Evolutionary conservation across 257 asterid genomes (phyloP).

Genomic region (Mitragyna speciosa): DNA sequence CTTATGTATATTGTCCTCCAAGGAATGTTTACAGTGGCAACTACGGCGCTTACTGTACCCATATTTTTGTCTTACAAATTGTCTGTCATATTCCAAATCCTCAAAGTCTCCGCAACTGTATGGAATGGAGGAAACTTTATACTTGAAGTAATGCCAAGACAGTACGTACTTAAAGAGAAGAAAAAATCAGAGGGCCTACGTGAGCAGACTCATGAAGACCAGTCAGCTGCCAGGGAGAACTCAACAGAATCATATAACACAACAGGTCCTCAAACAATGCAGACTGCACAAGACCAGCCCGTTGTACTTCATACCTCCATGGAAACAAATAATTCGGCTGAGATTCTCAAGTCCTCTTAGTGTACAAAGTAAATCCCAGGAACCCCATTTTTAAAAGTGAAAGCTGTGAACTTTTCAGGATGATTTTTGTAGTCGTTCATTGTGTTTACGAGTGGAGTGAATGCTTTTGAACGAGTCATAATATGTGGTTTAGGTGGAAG

Average conservation of each 20-base stretch:
- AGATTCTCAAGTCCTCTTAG: conserved; percentile 28
- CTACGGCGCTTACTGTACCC: conserved; percentile 83
- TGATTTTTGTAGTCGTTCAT: neutral
- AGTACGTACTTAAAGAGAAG: conserved; percentile 75
- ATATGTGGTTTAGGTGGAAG: conserved; percentile 6
- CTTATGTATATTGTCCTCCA: conserved; percentile 88
- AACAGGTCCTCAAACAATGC: conserved; percentile 44
- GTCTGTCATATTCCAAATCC: conserved; percentile 69
- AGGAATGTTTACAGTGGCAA: conserved; percentile 83
- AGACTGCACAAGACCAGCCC: neutral
- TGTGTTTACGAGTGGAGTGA: conserved; percentile 5
- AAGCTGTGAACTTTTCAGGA: neutral
- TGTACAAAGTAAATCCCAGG: conserved; percentile 5
- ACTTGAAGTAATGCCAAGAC: conserved; percentile 96
- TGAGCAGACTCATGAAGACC: conserved; percentile 23
- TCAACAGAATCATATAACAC: conserved; percentile 14
- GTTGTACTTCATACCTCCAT: conserved; percentile 13
- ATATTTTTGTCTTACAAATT: conserved; percentile 79
- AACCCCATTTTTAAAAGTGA: neutral
- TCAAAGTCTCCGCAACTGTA: conserved; percentile 79
- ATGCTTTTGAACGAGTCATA: neutral
- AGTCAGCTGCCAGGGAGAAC: conserved; percentile 1
- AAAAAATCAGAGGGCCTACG: conserved; percentile 64
- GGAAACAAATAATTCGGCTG: conserved; percentile 18
- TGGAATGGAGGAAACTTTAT: conserved; percentile 97